A percentile compares a stretch with the other conserved stretches of the same genome.
These are phyloP conservation scores for Peribolospora kevripleyi DNA, from an alignment of 768 basidiomycete genomes.

Conservation along the genomic window DNA sequence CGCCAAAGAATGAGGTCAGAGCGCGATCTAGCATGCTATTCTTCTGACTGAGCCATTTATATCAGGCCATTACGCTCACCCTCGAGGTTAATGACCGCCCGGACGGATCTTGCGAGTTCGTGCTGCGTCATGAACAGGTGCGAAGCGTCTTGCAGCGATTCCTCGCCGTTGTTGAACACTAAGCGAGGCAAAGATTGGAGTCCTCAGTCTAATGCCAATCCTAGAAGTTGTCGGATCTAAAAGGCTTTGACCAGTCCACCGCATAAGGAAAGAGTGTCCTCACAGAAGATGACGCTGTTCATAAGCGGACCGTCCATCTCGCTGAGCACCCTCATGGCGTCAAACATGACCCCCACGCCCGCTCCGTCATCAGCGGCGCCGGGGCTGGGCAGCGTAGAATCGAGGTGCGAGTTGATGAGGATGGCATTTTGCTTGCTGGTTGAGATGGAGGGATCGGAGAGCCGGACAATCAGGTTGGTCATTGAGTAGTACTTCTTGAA, in stretches of 20 bases:
- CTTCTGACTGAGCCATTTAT: too few species aligned
- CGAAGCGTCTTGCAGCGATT: constrained; percentile 79
- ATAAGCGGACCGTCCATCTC: constrained; percentile 45
- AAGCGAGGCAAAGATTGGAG: neutral
- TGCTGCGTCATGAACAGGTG: constrained; percentile 86
- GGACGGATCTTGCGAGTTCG: constrained; percentile 40
- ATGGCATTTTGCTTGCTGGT: constrained; percentile 56
- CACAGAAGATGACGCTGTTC: constrained; percentile 59
- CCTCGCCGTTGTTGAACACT: constrained; percentile 93
- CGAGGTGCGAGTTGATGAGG: constrained; percentile 69
- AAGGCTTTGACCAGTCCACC: neutral
- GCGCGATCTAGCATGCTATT: neutral
- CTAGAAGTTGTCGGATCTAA: neutral
- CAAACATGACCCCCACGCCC: constrained; percentile 74
- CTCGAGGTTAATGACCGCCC: constrained; percentile 75
- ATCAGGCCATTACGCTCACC: constrained; percentile 22
- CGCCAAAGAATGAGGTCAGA: neutral
- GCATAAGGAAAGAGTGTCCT: constrained; percentile 16
- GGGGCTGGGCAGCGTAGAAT: constrained; percentile 69
- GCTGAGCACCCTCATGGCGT: constrained; percentile 49
- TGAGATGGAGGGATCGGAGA: constrained; percentile 44
- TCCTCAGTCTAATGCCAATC: too few species aligned
- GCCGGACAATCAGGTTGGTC: constrained; percentile 66
- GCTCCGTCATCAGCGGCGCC: constrained; percentile 75
- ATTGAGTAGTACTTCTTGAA: constrained; percentile 64